phyloP scores from a whole-genome alignment of 768 basidiomycete species.

The Tricholoma bakamatsutake region DNA sequence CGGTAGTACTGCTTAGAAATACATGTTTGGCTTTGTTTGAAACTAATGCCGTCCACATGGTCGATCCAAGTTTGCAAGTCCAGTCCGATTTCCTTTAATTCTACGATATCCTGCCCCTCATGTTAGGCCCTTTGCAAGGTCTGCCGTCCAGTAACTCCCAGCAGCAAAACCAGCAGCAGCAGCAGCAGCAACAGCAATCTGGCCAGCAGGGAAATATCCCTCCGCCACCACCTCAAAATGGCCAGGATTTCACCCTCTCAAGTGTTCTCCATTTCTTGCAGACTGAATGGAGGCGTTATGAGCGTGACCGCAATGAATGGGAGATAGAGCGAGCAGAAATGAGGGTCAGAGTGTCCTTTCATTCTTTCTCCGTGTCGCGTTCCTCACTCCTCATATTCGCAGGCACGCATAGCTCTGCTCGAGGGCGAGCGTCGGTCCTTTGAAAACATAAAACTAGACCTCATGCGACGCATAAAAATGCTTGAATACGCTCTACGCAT shows the following conservation, averaged over 20 bases:
- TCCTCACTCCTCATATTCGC: conserved; percentile 19
- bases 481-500: conserved; percentile 94
- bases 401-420: conserved; percentile 95
- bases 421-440: conserved; percentile 97
- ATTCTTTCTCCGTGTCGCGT: conserved; percentile 20
- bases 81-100: conserved; percentile 15
- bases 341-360: conserved; percentile 60
- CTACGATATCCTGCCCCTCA: conserved; percentile 47
- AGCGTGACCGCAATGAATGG: conserved; percentile 99
- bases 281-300: conserved; percentile 96
- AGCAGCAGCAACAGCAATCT: conserved; percentile 49
- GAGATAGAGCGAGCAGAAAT: conserved; percentile 99
- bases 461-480: conserved; percentile 98
- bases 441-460: conserved; percentile 94
- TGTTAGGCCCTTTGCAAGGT: conserved; percentile 69
- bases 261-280: conserved; percentile 96
- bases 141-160: conserved; percentile 51
- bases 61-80: conserved; percentile 13
- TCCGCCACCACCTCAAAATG: conserved; percentile 76
- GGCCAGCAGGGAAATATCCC: conserved; percentile 53
- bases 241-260: conserved; percentile 90
- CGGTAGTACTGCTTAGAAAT: background rate
- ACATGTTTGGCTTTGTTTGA: conserved; percentile 38
- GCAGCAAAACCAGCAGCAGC: conserved; percentile 62
- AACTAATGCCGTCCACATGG: conserved; percentile 19